Percentiles rank a stretch among this genome's conserved stretches.
These are phyloP conservation scores for peach (Prunus persica) DNA, from an alignment of 306 rosid species.

Conservation along the genomic window Prunus_persica_NCBIv2 NC_034015.1:20366001-20366500, in stretches of 20 bases:
- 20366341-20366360: not conserved
- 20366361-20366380: not conserved
- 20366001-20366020: too few relatives aligned
- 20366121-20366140: too few relatives aligned
- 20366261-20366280: not conserved
- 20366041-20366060: too few relatives aligned
- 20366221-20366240: too few relatives aligned
- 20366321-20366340: not conserved
- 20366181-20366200: too few relatives aligned
- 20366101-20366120: too few relatives aligned
- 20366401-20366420: not conserved
- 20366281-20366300: not conserved
- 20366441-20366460: not conserved
- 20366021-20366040: too few relatives aligned
- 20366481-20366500: not conserved
- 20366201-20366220: too few relatives aligned
- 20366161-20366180: too few relatives aligned
- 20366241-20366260: too few relatives aligned
- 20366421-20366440: not conserved
- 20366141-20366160: not conserved
- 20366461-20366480: constrained; percentile 12
- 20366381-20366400: not conserved
- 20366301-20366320: not conserved
- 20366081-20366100: too few relatives aligned
- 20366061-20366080: too few relatives aligned